Percentiles rank a stretch among this genome's conserved stretches.
phyloP scores from a whole-genome alignment of 495 filamentous ascomycete species.

The Aspergillus campestris region DNA sequence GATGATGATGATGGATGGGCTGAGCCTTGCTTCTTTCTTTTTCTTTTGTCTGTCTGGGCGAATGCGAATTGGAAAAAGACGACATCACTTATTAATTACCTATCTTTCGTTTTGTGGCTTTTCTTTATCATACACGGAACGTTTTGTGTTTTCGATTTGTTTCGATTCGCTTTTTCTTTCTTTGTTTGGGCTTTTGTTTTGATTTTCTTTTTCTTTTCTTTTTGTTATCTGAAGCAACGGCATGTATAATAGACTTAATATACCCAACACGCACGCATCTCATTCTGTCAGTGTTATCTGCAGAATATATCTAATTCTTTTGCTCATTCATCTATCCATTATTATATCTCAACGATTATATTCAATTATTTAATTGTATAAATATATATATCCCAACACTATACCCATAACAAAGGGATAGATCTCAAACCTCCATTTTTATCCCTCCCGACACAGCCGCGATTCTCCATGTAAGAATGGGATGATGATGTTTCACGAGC shows the following conservation, averaged over 20 bases:
- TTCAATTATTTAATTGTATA: too few relatives aligned
- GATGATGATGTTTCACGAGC: too few relatives aligned
- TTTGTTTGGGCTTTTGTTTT: constrained; percentile 10
- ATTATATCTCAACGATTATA: neutral
- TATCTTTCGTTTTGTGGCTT: too few relatives aligned
- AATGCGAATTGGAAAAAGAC: too few relatives aligned
- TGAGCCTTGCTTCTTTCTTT: too few relatives aligned
- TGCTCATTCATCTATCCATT: neutral
- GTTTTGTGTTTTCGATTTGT: too few relatives aligned
- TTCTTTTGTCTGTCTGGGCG: too few relatives aligned
- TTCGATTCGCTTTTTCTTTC: constrained; percentile 3
- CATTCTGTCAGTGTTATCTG: constrained; percentile 9
- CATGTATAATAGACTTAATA: constrained; percentile 43
- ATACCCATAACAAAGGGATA: too few relatives aligned
- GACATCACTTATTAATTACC: too few relatives aligned
- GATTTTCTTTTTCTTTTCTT: constrained; percentile 6
- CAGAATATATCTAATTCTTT: neutral
- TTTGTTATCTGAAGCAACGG: constrained; percentile 23
- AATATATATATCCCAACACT: too few relatives aligned
- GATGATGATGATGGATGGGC: too few relatives aligned
- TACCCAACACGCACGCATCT: constrained; percentile 33
- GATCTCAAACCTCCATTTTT: neutral
- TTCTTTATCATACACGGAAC: too few relatives aligned
- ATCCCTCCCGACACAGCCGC: neutral
- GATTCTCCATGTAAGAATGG: neutral